Evolutionary conservation across 2,329 filamentous ascomycete genomes (phyloP).

Genomic region (Neurospora crassa): DNA sequence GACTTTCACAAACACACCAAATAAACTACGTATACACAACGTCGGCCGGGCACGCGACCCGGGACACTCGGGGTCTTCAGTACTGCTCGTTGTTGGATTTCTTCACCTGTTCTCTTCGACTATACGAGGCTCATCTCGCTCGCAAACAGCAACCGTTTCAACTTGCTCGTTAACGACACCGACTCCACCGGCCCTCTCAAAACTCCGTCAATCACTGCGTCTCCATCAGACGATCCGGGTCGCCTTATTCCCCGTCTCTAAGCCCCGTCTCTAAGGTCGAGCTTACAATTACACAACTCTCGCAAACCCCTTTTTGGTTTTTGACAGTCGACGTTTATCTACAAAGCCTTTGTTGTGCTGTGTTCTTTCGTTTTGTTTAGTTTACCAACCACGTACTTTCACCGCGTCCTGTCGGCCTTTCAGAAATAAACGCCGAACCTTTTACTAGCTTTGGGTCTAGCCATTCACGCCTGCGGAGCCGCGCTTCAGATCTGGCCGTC

Average conservation of each 20-base stretch:
- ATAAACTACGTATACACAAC: neutral
- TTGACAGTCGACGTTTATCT: neutral
- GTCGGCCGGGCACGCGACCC: neutral
- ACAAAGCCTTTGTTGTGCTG: neutral
- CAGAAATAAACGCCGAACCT: neutral
- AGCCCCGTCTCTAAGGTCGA: neutral
- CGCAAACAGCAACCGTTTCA: neutral
- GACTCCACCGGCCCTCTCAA: neutral
- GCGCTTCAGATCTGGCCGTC: neutral
- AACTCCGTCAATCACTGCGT: neutral
- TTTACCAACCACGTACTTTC: neutral
- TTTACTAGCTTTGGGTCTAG: neutral
- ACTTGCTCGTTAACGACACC: neutral
- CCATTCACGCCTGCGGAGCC: neutral
- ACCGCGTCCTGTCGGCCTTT: neutral
- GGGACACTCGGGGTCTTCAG: neutral
- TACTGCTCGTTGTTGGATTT: neutral
- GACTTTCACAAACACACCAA: neutral
- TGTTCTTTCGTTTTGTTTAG: neutral
- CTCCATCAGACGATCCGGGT: neutral
- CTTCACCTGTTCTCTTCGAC: neutral
- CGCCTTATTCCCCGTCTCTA: neutral
- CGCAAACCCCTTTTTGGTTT: neutral
- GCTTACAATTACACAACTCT: neutral
- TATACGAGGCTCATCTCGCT: neutral